Conservation (phyloP, 768 basidiomycete species). For the Trametes coccinea region DNA sequence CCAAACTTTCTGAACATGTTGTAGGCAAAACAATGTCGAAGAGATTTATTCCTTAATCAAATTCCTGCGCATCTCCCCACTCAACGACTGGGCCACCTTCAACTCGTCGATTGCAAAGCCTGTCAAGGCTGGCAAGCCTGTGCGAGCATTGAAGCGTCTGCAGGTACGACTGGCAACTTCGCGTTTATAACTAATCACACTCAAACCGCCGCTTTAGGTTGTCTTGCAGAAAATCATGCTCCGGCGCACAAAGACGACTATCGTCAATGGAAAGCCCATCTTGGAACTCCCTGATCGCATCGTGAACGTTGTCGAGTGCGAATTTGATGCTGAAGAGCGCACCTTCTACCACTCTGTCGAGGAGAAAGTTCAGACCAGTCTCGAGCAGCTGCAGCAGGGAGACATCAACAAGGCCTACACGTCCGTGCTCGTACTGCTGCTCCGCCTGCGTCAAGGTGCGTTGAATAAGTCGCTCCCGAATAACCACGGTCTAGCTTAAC, state of each 20-base stretch:
- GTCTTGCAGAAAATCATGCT: slow-evolving; percentile 89
- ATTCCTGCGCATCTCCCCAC: slow-evolving; percentile 81
- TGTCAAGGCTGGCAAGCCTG: slow-evolving; percentile 66
- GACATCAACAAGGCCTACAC: slow-evolving; percentile 63
- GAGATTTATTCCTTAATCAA: slow-evolving; percentile 89
- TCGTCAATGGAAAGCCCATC: slow-evolving; percentile 76
- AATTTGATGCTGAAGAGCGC: slow-evolving; percentile 74
- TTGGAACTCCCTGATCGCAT: slow-evolving; percentile 76
- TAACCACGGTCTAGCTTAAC: background rate
- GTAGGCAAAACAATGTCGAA: slow-evolving; percentile 84
- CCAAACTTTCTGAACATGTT: background rate
- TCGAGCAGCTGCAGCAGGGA: slow-evolving; percentile 65
- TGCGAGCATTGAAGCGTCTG: slow-evolving; percentile 78
- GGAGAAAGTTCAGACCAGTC: slow-evolving; percentile 35
- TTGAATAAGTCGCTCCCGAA: no score
- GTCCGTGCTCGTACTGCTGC: slow-evolving; percentile 65
- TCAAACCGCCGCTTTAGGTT: slow-evolving; percentile 42
- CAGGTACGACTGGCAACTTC: slow-evolving; percentile 48
- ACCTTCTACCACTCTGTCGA: slow-evolving; percentile 71
- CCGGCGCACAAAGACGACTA: slow-evolving; percentile 75
- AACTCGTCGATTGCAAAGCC: slow-evolving; percentile 77
- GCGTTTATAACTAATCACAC: no score
- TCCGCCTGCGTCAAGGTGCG: slow-evolving; percentile 87
- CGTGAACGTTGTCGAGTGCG: slow-evolving; percentile 71
- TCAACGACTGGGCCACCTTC: slow-evolving; percentile 80